Base-by-base conservation (phyloP, 805 yeast genomes). In the Starmerella potacharoeniae region DNA sequence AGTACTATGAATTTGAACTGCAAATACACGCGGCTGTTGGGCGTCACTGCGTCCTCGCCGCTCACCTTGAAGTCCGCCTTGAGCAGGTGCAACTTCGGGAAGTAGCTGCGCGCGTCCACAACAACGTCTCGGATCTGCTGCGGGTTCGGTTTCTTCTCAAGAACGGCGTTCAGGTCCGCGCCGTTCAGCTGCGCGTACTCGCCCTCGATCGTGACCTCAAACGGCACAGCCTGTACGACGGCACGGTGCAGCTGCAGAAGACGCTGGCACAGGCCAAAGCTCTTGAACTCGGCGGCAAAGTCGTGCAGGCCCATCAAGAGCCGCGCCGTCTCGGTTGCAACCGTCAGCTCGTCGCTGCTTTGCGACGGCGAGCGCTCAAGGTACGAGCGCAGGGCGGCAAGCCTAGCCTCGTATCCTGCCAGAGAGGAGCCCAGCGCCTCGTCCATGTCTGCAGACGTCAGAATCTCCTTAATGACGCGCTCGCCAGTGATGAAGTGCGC, bases 171-270 rank as follows among this genome's bases (percentile, higher is more conserved):
- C 13, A 72, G 62, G 57, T 80, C 75, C 41, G 86, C 86, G 55
- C 79, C 80, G 35, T 96, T 96, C 59, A 91, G 76, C 73, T 93
- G 97, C 57, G 85, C 74, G 52, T 85, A 73, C 68, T 85, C 88
- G 55, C 81, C 81, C 62, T 78, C 74, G 56, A 71, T 71, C 53
- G 66, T 58, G 13, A 74, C 73, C 63, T 74, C 62, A 55, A 79
- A 71, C 62, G 72, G 76, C 0, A 87, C 81, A 4, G 95, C 97
- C 70, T 87, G 96, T 35, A 82, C 73, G 39, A 91, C 69, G 49
- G 81, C 77, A 66, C 85, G 83, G 63, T 83, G 79, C 51, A 91
- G 75, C 53, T 83, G 88, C 48, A 80, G 69, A 13, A 86, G 77
- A 39, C 77, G 74, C 39, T 74, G 61, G 36, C 87, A 75, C 53